phyloP scores from a whole-genome alignment of 2,329 filamentous ascomycete species.

The Xylaria hypoxylon region DNA sequence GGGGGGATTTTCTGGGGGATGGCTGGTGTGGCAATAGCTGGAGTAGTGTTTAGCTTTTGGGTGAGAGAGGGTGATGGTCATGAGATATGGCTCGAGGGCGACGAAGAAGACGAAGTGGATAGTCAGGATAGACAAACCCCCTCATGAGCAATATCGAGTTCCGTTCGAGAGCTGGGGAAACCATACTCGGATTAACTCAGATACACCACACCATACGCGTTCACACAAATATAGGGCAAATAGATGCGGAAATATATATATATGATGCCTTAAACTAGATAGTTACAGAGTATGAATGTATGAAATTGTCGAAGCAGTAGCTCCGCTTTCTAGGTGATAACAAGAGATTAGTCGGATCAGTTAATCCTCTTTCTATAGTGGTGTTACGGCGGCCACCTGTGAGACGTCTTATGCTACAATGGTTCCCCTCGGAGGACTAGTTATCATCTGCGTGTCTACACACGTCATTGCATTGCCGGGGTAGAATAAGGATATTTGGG shows the following conservation, averaged over 20 bases:
- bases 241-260: neutral
- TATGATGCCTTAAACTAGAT: neutral
- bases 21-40: slow-evolving; percentile 61
- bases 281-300: neutral
- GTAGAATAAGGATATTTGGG: slow-evolving; percentile 40
- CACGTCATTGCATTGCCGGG: slow-evolving; percentile 40
- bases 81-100: slow-evolving; percentile 73
- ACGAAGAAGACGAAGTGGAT: slow-evolving; percentile 59
- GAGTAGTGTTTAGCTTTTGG: slow-evolving; percentile 63
- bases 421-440: neutral
- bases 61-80: slow-evolving; percentile 73
- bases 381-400: no score
- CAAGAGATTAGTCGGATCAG: neutral
- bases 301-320: neutral
- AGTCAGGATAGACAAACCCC: neutral
- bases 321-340: neutral
- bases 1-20: slow-evolving; percentile 70
- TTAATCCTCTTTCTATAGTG: neutral
- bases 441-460: slow-evolving; percentile 31
- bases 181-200: neutral
- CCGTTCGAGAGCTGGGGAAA: neutral
- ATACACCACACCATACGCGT: neutral
- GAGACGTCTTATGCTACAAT: no score
- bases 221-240: neutral
- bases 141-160: neutral